Base-by-base conservation (phyloP, 1,284 basidiomycete genomes). In the Boletellus dicymbophilus region DNA sequence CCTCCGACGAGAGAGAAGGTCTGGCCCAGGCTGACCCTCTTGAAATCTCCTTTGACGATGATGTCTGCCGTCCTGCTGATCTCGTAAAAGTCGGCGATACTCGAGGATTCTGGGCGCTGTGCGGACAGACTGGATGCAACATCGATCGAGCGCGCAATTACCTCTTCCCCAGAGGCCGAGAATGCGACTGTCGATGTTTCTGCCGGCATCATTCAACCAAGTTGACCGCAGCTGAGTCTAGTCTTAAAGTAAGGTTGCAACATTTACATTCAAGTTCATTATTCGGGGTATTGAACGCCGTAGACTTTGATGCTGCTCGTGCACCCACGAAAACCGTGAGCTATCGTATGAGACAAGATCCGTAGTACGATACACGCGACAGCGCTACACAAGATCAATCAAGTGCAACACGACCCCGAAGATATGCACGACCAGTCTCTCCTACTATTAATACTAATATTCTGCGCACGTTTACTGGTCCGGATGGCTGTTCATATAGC, bases 41-140 rank as follows among this genome's bases (percentile, higher is more conserved):
- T 82, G 65, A 78, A 87, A 51, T 76, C 69, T 10, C 78, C 78
- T 21, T 69, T 60, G 31, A 74, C 52, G 41, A 90, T 81, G 52
- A 80, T 75, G 13, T 71, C 57, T 1, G 72, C 74, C 0, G 84
- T 88, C 45, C 77, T 70, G 22, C 75, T 66, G 49, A 88, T 80
- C 57, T 90, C 87, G 51, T 86, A 90, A 51, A 80, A 83, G 1
- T 77, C 72, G 18, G 75, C 71, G 46, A 88, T 72, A 22, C 77
- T 71, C 3, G 64, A 57, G 1, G 56, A 48, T 16, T 73, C 67
- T 0, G 75, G 63, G 9, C 66, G 56, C 21, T 66, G 57, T 5
- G 76, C 69, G 11, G 74, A 68, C 10, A 65, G 59, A 38, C 73
- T 71, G 31, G 61, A 58, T 3, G 72, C 54, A 1, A 84, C 57